These are phyloP conservation scores for Axilococcus clingmanii DNA, from an alignment of 139 green algal species.

Conservation along the genomic window DNA sequence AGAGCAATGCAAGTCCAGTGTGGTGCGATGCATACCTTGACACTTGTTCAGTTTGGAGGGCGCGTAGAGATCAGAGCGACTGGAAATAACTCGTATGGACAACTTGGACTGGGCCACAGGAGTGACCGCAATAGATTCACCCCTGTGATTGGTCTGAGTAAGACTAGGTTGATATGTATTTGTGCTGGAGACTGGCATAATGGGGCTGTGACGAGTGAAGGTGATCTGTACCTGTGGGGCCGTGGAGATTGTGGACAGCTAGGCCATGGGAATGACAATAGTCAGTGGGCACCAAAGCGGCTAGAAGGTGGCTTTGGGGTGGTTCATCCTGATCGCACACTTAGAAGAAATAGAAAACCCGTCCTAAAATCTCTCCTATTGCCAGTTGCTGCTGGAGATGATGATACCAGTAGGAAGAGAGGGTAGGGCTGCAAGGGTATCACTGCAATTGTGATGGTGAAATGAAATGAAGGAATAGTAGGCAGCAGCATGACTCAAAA, in stretches of 20 bases:
- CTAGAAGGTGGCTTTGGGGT: conserved; percentile 38
- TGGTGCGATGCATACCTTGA: conserved; percentile 43
- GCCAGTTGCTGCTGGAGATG: too few relatives aligned
- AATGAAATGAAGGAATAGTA: neutral
- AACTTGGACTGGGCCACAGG: conserved; percentile 59
- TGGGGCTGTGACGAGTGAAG: conserved; percentile 38
- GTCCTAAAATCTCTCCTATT: conserved; percentile 17
- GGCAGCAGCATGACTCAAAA: neutral
- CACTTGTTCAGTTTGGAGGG: conserved; percentile 37
- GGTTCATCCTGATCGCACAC: conserved; percentile 61
- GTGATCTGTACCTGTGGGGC: conserved; percentile 66
- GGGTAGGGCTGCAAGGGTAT: neutral
- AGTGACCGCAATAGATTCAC: conserved; percentile 28
- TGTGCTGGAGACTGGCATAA: conserved; percentile 56
- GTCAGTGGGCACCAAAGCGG: conserved; percentile 33
- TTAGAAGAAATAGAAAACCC: conserved; percentile 41
- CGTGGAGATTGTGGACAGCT: conserved; percentile 67
- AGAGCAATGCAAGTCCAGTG: conserved; percentile 54
- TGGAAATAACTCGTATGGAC: conserved; percentile 62
- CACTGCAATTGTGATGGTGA: neutral
- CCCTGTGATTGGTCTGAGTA: conserved; percentile 20
- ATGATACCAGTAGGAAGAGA: too few relatives aligned
- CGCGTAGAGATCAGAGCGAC: conserved; percentile 34
- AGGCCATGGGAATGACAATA: conserved; percentile 48
- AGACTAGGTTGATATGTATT: conserved; percentile 33